These are phyloP conservation scores for Lophiotrema nucula DNA, from an alignment of 495 filamentous ascomycete genomes.

Conservation along the genomic window DNA sequence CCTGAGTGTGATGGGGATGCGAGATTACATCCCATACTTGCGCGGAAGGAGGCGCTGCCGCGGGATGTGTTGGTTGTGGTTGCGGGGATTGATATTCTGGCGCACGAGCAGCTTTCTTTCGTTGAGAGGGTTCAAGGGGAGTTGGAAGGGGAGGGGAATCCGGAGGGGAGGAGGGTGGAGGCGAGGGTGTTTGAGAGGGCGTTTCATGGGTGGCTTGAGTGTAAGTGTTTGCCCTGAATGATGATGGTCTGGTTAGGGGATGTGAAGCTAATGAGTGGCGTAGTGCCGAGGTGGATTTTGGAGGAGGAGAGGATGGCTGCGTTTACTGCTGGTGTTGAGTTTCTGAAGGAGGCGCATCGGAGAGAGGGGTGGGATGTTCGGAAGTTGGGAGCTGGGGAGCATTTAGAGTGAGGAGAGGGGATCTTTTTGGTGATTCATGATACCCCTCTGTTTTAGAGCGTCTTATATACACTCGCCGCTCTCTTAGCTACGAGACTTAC, in stretches of 20 bases:
- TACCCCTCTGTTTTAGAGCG: too few relatives aligned
- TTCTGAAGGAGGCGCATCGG: conserved; percentile 1
- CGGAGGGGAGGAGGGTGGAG: conserved; percentile 27
- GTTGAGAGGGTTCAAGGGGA: conserved; percentile 32
- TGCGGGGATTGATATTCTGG: conserved; percentile 34
- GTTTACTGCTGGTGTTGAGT: not conserved
- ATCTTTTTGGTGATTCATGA: too few relatives aligned
- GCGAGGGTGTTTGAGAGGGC: conserved; percentile 32
- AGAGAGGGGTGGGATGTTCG: not conserved
- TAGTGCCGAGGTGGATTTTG: conserved; percentile 9
- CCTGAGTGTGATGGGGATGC: conserved; percentile 6
- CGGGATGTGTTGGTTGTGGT: conserved; percentile 34
- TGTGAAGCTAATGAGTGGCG: not conserved
- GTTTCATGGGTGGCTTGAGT: conserved; percentile 43
- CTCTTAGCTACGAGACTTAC: too few relatives aligned
- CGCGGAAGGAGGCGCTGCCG: conserved; percentile 27
- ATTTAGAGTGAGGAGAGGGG: too few relatives aligned
- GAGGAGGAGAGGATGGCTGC: conserved; percentile 15
- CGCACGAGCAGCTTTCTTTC: conserved; percentile 37
- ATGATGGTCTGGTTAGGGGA: not conserved
- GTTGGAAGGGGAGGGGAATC: conserved; percentile 3
- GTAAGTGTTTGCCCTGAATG: conserved; percentile 29
- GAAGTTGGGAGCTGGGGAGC: not conserved
- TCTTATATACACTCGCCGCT: too few relatives aligned
- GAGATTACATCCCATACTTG: conserved; percentile 36